Evolutionary conservation across 129 eudicot species (phyloP).

Genomic region (Artemisia argyi): DNA sequence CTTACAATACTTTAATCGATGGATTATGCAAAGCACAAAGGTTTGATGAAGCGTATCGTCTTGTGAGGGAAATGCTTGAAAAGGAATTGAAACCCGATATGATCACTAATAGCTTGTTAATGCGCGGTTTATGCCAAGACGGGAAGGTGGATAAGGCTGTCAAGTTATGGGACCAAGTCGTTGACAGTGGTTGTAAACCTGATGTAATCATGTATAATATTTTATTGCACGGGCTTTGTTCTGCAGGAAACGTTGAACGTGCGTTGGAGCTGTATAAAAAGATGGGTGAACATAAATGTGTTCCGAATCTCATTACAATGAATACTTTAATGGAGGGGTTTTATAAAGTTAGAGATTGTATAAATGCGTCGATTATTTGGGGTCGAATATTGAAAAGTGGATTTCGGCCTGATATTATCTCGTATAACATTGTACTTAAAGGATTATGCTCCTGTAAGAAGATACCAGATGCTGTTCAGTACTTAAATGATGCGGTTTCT

Average conservation of each 20-base stretch:
- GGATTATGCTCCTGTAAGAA: conserved; percentile 74
- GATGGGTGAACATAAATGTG: conserved; percentile 53
- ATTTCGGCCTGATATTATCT: conserved; percentile 75
- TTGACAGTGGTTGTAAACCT: conserved; percentile 56
- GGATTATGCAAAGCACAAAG: conserved; percentile 70
- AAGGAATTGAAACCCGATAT: conserved; percentile 63
- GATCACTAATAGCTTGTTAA: conserved; percentile 70
- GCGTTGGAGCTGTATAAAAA: conserved; percentile 58
- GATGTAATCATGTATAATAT: conserved; percentile 89
- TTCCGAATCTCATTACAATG: conserved; percentile 79
- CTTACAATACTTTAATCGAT: conserved; percentile 72
- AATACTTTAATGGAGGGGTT: conserved; percentile 94
- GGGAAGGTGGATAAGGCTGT: conserved; percentile 64
- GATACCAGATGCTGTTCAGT: conserved; percentile 51
- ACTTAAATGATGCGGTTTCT: conserved; percentile 57
- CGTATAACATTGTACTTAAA: conserved; percentile 77
- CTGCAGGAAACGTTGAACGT: conserved; percentile 56
- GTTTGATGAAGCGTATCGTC: conserved; percentile 64
- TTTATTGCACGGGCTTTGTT: conserved; percentile 83
- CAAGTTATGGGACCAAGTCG: conserved; percentile 53
- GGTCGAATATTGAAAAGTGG: conserved; percentile 61
- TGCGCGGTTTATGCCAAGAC: conserved; percentile 74
- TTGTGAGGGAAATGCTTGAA: conserved; percentile 71
- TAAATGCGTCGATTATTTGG: conserved; percentile 67
- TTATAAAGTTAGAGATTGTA: conserved; percentile 62